These are phyloP conservation scores for Tetrahymena borealis DNA, from an alignment of 73 alveolate genomes.

Conservation along the genomic window DNA sequence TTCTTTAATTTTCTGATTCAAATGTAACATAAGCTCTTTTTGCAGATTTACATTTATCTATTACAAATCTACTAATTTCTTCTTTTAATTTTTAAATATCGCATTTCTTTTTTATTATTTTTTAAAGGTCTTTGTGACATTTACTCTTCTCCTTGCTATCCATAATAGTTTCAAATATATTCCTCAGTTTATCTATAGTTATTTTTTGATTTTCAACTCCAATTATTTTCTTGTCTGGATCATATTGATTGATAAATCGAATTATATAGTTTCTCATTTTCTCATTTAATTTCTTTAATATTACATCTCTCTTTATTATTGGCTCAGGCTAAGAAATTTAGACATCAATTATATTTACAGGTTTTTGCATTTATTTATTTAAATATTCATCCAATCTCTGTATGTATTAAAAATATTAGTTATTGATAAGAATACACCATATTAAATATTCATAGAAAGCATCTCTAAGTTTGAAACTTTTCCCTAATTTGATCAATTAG, in stretches of 20 bases:
- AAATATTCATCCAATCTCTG: neutral
- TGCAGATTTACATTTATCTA: neutral
- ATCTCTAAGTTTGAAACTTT: no score
- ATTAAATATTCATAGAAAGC: no score
- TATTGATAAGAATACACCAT: no score
- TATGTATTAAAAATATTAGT: neutral
- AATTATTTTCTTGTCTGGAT: neutral
- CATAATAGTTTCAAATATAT: neutral
- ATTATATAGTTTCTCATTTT: neutral
- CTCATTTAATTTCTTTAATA: neutral
- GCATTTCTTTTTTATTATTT: neutral
- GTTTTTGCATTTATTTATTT: neutral
- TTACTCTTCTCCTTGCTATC: neutral
- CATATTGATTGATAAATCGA: neutral
- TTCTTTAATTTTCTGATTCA: neutral
- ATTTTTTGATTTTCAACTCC: neutral
- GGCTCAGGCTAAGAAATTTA: neutral
- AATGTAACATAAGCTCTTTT: neutral
- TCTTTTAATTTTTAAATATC: neutral
- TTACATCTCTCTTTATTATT: neutral
- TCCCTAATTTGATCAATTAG: no score
- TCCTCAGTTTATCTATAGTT: neutral
- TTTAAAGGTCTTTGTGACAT: neutral
- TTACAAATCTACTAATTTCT: neutral
- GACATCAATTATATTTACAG: neutral